These are phyloP conservation scores for Eucalyptus polybractea DNA, from an alignment of 345 rosid species.

Conservation along the genomic window DNA sequence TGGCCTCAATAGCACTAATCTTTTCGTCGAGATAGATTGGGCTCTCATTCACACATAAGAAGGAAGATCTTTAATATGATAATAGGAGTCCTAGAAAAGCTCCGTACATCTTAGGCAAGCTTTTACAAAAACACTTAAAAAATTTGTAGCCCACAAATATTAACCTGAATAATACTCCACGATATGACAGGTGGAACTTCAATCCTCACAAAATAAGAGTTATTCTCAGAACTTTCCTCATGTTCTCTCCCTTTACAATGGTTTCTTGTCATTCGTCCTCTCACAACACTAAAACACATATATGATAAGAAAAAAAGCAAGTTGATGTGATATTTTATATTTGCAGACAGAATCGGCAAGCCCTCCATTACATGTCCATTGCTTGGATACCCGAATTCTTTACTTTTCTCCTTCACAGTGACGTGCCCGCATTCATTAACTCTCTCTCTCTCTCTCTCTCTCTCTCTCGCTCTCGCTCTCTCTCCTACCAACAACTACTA, in stretches of 20 bases:
- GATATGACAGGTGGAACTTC: background rate
- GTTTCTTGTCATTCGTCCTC: background rate
- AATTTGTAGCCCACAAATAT: background rate
- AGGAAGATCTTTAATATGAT: background rate
- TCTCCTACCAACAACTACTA: background rate
- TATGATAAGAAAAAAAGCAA: background rate
- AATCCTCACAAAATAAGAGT: background rate
- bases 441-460: background rate
- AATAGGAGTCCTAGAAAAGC: background rate
- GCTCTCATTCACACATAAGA: background rate
- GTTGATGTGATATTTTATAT: background rate
- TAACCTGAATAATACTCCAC: background rate
- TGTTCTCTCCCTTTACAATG: background rate
- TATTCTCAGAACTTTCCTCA: background rate
- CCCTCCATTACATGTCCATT: background rate
- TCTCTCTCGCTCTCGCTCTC: background rate
- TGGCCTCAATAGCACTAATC: background rate
- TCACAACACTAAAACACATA: background rate
- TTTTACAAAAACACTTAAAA: background rate
- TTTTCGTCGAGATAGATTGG: background rate
- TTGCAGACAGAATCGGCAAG: background rate
- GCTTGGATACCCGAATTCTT: background rate
- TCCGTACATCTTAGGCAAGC: background rate
- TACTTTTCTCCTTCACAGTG: background rate
- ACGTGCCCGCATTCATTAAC: background rate